A percentile compares a stretch with the other conserved stretches of the same genome.
Conservation (phyloP, 805 yeast genomes). For the Ogataea thermomethanolica region DNA sequence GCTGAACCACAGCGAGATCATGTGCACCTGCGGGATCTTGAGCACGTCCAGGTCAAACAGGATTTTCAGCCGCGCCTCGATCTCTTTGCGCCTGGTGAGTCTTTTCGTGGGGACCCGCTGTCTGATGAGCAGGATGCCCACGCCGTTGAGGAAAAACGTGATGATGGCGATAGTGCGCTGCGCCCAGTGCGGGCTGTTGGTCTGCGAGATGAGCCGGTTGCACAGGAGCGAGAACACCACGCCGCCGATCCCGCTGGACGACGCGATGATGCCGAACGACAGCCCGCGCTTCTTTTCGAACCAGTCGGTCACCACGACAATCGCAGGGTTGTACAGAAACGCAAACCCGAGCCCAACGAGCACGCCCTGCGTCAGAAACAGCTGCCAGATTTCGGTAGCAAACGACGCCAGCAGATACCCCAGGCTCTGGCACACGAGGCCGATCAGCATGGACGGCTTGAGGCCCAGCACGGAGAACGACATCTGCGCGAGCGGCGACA, state of each 20-base stretch:
- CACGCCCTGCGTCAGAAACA: constrained; percentile 52
- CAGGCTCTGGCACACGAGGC: constrained; percentile 40
- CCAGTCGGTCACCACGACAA: constrained; percentile 55
- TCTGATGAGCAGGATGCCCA: constrained; percentile 40
- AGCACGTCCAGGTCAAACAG: constrained; percentile 21
- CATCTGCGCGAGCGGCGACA: constrained; percentile 23
- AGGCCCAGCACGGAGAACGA: constrained; percentile 22
- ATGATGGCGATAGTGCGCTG: constrained; percentile 41
- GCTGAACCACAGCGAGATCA: constrained; percentile 28
- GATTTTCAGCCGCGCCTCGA: constrained; percentile 17
- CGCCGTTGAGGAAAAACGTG: constrained; percentile 33
- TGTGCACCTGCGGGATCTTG: constrained; percentile 15
- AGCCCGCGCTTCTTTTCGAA: constrained; percentile 46
- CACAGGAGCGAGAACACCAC: constrained; percentile 35
- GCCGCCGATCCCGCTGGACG: constrained; percentile 46
- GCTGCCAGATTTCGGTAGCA: constrained; percentile 44
- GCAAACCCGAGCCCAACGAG: constrained; percentile 51
- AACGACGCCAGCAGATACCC: constrained; percentile 52
- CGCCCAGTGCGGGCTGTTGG: constrained; percentile 44
- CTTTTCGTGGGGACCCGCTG: background rate
- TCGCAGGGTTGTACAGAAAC: constrained; percentile 48
- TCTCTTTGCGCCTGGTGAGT: constrained; percentile 15
- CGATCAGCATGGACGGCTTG: constrained; percentile 28
- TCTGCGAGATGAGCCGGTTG: constrained; percentile 35
- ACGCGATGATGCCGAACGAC: constrained; percentile 38